Conservation (phyloP, 371 early-diverging fungal genomes). For the Mortierella sp. region DNA sequence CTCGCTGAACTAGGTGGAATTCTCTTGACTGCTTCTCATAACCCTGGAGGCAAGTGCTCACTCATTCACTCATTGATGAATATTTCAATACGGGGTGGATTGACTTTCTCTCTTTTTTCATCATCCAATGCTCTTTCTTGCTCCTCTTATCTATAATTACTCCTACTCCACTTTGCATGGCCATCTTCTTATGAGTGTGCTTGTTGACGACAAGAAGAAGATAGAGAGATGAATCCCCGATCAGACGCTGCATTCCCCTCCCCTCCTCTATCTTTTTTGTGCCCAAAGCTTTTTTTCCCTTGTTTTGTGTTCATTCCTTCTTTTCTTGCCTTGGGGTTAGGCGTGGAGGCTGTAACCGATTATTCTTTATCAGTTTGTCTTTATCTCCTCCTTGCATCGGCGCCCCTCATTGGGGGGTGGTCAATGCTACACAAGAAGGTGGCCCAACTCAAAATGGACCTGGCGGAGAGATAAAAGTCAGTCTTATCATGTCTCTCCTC, state of each 20-base stretch:
- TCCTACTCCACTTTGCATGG: conserved; percentile 1
- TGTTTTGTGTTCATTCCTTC: background rate
- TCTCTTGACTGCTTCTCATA: conserved; percentile 97
- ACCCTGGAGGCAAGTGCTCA: conserved; percentile 87
- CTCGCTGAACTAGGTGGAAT: conserved; percentile 80
- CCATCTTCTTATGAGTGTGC: background rate
- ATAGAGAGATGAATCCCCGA: conserved; percentile 19
- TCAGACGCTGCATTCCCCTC: background rate
- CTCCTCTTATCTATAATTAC: conserved; percentile 39
- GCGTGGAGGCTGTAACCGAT: background rate
- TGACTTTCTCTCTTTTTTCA: conserved; percentile 7
- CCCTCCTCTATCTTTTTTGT: background rate
- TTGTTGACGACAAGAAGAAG: background rate
- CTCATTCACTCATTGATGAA: background rate
- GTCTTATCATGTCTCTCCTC: conserved; percentile 1
- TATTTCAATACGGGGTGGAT: background rate
- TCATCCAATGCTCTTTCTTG: background rate
- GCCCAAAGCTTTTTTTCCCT: conserved; percentile 4
- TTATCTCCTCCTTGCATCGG: conserved; percentile 12
- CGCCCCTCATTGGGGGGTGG: conserved; percentile 14
- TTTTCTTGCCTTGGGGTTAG: background rate
- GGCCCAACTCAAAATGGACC: conserved; percentile 1
- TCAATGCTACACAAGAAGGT: conserved; percentile 23
- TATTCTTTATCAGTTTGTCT: conserved; percentile 4
- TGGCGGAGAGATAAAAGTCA: conserved; percentile 14